Evolutionary conservation across 192 early-diverging fungal species (phyloP), one percentile per base, ranked within the genome.

Genomic region (Coemansia sp.): DNA sequence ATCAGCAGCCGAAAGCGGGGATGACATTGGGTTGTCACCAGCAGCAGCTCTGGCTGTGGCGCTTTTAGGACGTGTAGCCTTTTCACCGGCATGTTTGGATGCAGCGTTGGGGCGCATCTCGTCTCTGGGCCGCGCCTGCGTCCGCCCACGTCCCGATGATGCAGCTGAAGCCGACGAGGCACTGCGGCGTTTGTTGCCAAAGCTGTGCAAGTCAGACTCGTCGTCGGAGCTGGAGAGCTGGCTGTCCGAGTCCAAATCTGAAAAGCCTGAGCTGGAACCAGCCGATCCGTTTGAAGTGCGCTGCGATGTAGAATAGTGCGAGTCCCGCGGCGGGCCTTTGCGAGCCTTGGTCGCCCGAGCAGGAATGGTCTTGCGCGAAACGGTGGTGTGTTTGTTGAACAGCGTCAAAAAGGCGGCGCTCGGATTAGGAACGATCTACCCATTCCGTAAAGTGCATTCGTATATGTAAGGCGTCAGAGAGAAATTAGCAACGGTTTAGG

Each of bases 361-460:
- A 2, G 76, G 76, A 22, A 78, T 59, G 10, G 76, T 78, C 54
- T 78, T 78, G 63, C 76, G 70, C 15, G 76, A 65, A 10, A 63
- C 62, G 1, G 70, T 54, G 55, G 58, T 52, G 56, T 59, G 63
- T 41, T 73, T 69, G 58, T 69, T 72, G 60, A 69, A 78, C 50
- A 73, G 70, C 17, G 63, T 56, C 29, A 78, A 57, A 29, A 78
- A 73, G 3, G 58, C 70, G 25, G 66, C 54, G 23, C 50, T 63
- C 25, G 76, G 70, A 43, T 54, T 61, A 17, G 70, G 66, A 4
- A 78, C 58, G 41, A 51, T 63, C 60, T 62, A 62, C 60, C 15
- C 38, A 35, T 43, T 12, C 49, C 37, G 5, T 19, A 43, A 43
- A 21, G 8, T 3, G 12, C 23, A 25, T 48, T 60, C 29, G 7